Evolutionary conservation across 805 yeast genomes (phyloP).

Genomic region (Saccharomycopsis babjevae): DNA sequence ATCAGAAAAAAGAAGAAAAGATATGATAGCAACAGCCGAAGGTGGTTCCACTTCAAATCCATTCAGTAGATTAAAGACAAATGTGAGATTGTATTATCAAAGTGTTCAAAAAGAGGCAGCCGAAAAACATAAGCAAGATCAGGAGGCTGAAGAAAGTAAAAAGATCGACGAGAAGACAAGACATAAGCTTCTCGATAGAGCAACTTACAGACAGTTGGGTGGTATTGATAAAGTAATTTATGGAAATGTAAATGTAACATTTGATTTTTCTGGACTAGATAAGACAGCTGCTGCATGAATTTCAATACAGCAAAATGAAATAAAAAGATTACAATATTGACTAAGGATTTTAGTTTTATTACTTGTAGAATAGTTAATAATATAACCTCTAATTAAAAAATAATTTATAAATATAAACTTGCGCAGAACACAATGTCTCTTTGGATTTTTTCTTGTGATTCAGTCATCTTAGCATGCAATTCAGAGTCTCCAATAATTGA

Average conservation of each 20-base stretch:
- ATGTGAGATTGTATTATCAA: slow-evolving; percentile 69
- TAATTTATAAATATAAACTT: slow-evolving; percentile 60
- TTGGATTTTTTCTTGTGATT: slow-evolving; percentile 89
- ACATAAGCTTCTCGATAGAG: slow-evolving; percentile 31
- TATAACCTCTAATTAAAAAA: background rate
- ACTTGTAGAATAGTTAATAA: background rate
- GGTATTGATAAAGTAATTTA: slow-evolving; percentile 41
- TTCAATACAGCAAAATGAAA: background rate
- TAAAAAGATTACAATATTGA: background rate
- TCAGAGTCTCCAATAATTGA: slow-evolving; percentile 87
- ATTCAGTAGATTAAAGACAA: slow-evolving; percentile 80
- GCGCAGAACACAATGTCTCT: slow-evolving; percentile 98
- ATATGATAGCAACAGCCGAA: slow-evolving; percentile 21
- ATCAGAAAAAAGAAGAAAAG: slow-evolving; percentile 41
- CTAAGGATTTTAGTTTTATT: background rate
- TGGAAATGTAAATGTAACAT: background rate
- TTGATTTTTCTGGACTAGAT: background rate
- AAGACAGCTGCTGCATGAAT: background rate
- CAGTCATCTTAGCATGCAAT: slow-evolving; percentile 81
- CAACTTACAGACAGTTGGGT: slow-evolving; percentile 49
- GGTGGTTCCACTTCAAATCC: slow-evolving; percentile 51
- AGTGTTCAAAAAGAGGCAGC: slow-evolving; percentile 45
- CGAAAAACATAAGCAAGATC: slow-evolving; percentile 47
- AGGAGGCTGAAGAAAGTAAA: slow-evolving; percentile 32
- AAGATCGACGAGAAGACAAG: slow-evolving; percentile 33